These are phyloP conservation scores for Lactarius psammicola DNA, from an alignment of 768 basidiomycete genomes.

Conservation along the genomic window DNA sequence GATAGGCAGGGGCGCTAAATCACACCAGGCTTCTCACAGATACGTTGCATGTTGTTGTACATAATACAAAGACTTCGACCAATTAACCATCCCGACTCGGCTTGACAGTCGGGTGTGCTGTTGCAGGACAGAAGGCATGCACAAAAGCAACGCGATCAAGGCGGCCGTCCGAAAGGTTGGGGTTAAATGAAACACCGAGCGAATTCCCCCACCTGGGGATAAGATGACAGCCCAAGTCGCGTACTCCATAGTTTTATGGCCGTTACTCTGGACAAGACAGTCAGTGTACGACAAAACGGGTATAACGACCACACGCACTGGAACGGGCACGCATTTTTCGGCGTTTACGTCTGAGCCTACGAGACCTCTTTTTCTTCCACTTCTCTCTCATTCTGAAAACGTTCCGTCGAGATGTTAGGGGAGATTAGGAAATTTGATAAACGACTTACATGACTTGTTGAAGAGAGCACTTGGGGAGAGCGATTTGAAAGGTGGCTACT, in stretches of 20 bases:
- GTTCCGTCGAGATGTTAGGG: background rate
- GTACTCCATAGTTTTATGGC: constrained; percentile 18
- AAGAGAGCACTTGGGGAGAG: constrained; percentile 25
- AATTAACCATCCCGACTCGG: constrained; percentile 26
- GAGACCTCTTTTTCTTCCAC: constrained; percentile 96
- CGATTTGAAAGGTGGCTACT: constrained; percentile 18
- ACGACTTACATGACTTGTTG: constrained; percentile 28
- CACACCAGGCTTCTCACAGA: constrained; percentile 13
- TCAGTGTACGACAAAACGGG: constrained; percentile 5
- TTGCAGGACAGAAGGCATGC: constrained; percentile 17
- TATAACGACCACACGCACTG: constrained; percentile 54
- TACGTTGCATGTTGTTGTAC: constrained; percentile 19
- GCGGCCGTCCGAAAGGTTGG: constrained; percentile 8
- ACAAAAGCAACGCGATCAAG: constrained; percentile 12
- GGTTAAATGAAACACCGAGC: background rate
- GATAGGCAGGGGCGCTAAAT: background rate
- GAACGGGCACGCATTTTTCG: constrained; percentile 96
- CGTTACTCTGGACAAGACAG: constrained; percentile 37
- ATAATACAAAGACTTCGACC: constrained; percentile 27
- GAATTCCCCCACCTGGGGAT: background rate
- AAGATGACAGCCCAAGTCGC: constrained; percentile 18
- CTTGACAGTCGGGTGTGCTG: constrained; percentile 27
- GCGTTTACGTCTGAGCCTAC: constrained; percentile 90
- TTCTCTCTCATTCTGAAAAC: constrained; percentile 83
- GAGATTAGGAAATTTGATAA: background rate